phyloP scores from a whole-genome alignment of 148 eudicot genomes.

The Cornus kousa region DNA sequence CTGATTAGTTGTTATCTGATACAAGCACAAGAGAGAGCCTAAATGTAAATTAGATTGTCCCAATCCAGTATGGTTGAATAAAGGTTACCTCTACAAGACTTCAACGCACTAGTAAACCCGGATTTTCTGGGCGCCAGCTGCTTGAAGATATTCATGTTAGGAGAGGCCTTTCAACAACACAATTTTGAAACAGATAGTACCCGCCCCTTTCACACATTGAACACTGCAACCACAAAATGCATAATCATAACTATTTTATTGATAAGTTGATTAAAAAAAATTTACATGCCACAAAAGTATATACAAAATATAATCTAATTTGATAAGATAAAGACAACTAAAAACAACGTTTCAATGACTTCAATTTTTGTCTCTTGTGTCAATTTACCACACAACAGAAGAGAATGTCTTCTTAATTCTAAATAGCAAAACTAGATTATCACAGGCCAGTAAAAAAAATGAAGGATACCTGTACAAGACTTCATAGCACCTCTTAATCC shows the following conservation, averaged over 20 bases:
- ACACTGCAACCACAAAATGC: neutral
- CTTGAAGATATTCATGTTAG: slow-evolving; percentile 53
- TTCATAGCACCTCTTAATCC: too few species aligned
- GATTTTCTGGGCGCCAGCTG: slow-evolving; percentile 34
- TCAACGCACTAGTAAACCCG: slow-evolving; percentile 19
- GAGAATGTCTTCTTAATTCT: too few species aligned
- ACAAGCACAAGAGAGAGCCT: neutral
- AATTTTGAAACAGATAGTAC: neutral
- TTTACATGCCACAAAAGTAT: neutral
- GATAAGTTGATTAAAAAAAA: too few species aligned
- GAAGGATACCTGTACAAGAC: too few species aligned
- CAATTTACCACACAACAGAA: too few species aligned
- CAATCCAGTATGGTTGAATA: neutral
- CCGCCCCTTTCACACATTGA: neutral
- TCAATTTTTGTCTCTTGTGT: neutral
- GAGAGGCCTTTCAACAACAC: slow-evolving; percentile 10
- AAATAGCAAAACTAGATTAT: too few species aligned
- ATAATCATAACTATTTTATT: too few species aligned
- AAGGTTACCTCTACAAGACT: slow-evolving; percentile 44
- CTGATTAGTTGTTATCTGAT: neutral
- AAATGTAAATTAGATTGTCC: neutral
- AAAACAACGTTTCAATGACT: neutral
- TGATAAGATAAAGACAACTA: neutral
- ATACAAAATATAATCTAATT: neutral
- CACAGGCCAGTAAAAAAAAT: too few species aligned